Percentiles rank a stretch among this genome's conserved stretches.
These are phyloP conservation scores for Aspergillus diversus DNA, from an alignment of 495 filamentous ascomycete genomes.

Conservation along the genomic window DNA sequence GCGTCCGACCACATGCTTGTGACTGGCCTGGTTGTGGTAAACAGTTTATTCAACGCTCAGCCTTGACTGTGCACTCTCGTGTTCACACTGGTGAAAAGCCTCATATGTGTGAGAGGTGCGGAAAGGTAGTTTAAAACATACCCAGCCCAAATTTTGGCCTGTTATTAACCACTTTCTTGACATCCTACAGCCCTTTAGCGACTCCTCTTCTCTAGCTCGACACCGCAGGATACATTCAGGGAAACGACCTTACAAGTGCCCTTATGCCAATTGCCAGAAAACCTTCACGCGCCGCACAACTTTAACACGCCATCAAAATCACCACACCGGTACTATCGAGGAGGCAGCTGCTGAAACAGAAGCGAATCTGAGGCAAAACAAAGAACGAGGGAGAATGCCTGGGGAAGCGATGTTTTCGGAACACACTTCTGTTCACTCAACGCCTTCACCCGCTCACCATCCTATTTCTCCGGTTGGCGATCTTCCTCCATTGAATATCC, in stretches of 20 bases:
- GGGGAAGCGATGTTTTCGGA: conserved; percentile 79
- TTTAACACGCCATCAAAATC: conserved; percentile 92
- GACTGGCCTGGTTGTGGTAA: conserved; percentile 89
- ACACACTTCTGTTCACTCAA: conserved; percentile 79
- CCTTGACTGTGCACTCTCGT: conserved; percentile 90
- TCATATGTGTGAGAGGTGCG: conserved; percentile 95
- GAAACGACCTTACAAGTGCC: conserved; percentile 96
- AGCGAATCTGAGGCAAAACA: conserved; percentile 68
- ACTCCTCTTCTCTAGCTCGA: conserved; percentile 91
- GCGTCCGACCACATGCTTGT: conserved; percentile 89
- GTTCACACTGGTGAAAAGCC: conserved; percentile 98
- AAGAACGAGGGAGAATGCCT: conserved; percentile 63
- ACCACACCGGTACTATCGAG: conserved; percentile 93
- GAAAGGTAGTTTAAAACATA: conserved; percentile 68
- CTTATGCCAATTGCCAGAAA: conserved; percentile 97
- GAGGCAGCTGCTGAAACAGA: conserved; percentile 90
- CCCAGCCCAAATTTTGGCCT: neutral
- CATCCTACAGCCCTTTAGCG: conserved; percentile 83
- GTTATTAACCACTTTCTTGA: neutral
- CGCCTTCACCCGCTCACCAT: conserved; percentile 82
- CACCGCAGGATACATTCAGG: conserved; percentile 96
- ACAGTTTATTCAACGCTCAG: conserved; percentile 98
- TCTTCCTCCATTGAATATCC: conserved; percentile 73
- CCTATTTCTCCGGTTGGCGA: conserved; percentile 78
- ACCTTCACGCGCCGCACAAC: conserved; percentile 97